Percentiles rank a stretch among this genome's conserved stretches.
Conservation (phyloP, 129 eudicot genomes). For the Daucus carota region DNA sequence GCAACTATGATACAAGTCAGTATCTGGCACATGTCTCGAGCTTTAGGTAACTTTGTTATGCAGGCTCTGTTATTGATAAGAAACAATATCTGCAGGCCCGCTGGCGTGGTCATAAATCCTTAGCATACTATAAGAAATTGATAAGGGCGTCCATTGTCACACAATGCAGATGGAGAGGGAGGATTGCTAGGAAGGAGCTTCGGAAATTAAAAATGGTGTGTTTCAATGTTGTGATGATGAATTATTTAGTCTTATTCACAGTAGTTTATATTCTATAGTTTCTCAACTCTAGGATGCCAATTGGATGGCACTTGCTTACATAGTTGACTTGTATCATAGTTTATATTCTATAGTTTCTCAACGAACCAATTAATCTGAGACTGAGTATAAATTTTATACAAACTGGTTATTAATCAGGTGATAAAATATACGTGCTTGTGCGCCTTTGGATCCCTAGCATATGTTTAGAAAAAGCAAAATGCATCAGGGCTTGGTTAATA, state of each 20-base stretch:
- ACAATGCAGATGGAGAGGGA: constrained; percentile 96
- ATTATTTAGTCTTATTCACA: not conserved
- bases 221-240: constrained; percentile 16
- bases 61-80: constrained; percentile 11
- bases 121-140: constrained; percentile 55
- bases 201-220: constrained; percentile 79
- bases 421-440: not conserved
- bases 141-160: constrained; percentile 55
- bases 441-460: not conserved
- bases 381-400: not conserved
- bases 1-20: constrained; percentile 63
- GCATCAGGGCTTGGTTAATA: not conserved
- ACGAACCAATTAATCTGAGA: too few relatives aligned
- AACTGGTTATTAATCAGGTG: not conserved
- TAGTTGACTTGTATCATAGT: too few relatives aligned
- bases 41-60: constrained; percentile 9
- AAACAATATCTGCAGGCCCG: constrained; percentile 47
- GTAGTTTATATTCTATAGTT: constrained; percentile 2
- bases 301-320: not conserved
- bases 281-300: constrained; percentile 3
- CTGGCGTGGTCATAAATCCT: constrained; percentile 74
- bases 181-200: constrained; percentile 70
- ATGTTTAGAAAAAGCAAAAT: not conserved
- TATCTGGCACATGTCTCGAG: constrained; percentile 12
- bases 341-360: too few relatives aligned